Conservation (phyloP, 306 rosid species). For the Citrullus colocynthis region DNA sequence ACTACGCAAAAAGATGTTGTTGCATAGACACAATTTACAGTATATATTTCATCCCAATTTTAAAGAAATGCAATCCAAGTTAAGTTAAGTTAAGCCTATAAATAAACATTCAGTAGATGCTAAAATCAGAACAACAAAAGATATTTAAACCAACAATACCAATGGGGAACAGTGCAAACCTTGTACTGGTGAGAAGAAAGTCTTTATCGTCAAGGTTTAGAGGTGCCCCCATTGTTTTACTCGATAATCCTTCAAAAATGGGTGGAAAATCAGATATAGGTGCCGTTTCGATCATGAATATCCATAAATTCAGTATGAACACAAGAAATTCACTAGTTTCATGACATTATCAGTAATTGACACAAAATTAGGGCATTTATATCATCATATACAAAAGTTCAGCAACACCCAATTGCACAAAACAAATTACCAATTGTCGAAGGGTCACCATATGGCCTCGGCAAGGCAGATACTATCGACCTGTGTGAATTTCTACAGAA, state of each 20-base stretch:
- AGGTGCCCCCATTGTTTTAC: constrained; percentile 34
- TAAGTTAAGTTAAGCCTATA: background rate
- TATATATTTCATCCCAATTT: background rate
- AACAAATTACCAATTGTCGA: constrained; percentile 33
- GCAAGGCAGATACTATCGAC: constrained; percentile 37
- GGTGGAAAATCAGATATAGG: background rate
- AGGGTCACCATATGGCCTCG: constrained; percentile 33
- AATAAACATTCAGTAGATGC: background rate
- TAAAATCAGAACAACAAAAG: background rate
- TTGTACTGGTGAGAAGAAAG: constrained; percentile 36
- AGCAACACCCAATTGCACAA: background rate
- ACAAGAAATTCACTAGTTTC: background rate
- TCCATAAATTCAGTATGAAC: background rate
- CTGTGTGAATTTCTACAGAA: constrained; percentile 30
- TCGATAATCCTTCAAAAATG: constrained; percentile 45
- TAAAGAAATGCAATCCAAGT: background rate
- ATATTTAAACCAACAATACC: constrained; percentile 8
- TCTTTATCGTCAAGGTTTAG: constrained; percentile 37
- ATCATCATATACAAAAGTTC: background rate
- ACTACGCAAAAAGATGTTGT: background rate
- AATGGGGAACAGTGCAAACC: constrained; percentile 25
- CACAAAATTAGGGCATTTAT: background rate
- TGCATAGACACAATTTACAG: background rate
- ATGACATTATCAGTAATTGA: background rate
- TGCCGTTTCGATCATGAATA: background rate